A percentile compares a stretch with the other conserved stretches of the same genome.
Conservation (phyloP, 352 stramenopile genomes). For the Pythium vanterpoolii region DNA sequence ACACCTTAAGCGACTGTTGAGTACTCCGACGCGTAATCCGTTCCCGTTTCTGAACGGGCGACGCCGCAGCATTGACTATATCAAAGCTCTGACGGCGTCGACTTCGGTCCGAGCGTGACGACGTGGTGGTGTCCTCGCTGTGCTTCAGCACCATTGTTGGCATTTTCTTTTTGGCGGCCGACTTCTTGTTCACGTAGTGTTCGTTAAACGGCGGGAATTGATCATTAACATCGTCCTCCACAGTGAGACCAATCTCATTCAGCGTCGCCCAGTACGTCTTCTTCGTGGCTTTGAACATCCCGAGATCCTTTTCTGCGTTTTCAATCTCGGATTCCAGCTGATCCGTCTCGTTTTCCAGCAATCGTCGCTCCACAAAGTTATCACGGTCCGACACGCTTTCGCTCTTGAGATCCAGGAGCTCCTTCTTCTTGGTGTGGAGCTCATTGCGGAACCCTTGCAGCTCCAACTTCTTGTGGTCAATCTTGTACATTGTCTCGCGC, state of each 20-base stretch:
- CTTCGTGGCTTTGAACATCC: slow-evolving; percentile 37
- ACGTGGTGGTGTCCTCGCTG: slow-evolving; percentile 19
- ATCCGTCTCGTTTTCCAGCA: slow-evolving; percentile 53
- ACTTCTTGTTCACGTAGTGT: slow-evolving; percentile 47
- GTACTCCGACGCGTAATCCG: slow-evolving; percentile 22
- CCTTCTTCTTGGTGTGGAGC: slow-evolving; percentile 35
- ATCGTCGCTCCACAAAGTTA: slow-evolving; percentile 30
- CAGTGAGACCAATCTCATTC: slow-evolving; percentile 64
- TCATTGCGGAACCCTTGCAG: slow-evolving; percentile 30
- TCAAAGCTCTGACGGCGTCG: slow-evolving; percentile 9
- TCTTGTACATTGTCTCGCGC: slow-evolving; percentile 73
- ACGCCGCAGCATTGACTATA: background rate
- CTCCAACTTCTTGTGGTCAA: slow-evolving; percentile 60
- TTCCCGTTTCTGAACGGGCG: slow-evolving; percentile 4
- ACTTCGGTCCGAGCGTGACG: slow-evolving; percentile 4
- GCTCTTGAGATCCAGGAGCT: slow-evolving; percentile 31
- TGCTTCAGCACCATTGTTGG: slow-evolving; percentile 24
- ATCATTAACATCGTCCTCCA: slow-evolving; percentile 50
- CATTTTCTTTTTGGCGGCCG: slow-evolving; percentile 12
- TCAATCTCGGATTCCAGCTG: slow-evolving; percentile 65
- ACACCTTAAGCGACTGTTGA: slow-evolving; percentile 20
- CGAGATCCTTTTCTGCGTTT: slow-evolving; percentile 42
- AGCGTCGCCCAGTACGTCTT: slow-evolving; percentile 59
- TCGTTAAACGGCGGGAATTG: slow-evolving; percentile 44
- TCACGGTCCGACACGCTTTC: slow-evolving; percentile 34